Evolutionary conservation across 164 flowering plant species (phyloP).

Genomic region (Stephania yunnanensis): DNA sequence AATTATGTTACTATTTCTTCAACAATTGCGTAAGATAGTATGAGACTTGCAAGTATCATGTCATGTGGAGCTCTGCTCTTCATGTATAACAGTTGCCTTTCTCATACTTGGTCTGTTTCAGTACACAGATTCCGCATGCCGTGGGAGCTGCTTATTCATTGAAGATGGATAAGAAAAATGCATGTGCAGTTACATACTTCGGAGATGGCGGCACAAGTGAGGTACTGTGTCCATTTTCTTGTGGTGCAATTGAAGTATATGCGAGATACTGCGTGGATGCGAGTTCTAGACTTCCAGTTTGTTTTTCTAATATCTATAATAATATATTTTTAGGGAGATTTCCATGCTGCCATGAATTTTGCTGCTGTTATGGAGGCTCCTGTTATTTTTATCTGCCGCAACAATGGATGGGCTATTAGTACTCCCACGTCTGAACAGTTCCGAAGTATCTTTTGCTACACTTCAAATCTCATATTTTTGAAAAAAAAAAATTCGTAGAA

Average conservation of each 20-base stretch:
- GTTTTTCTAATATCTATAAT: slow-evolving; percentile 18
- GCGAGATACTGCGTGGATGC: neutral
- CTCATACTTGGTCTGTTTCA: slow-evolving; percentile 20
- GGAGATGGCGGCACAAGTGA: slow-evolving; percentile 96
- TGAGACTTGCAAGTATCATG: neutral
- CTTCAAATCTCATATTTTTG: neutral
- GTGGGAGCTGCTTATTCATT: slow-evolving; percentile 96
- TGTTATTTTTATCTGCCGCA: slow-evolving; percentile 84
- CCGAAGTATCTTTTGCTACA: slow-evolving; percentile 45
- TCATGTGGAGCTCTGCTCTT: neutral
- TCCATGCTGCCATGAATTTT: slow-evolving; percentile 91
- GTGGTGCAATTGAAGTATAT: neutral
- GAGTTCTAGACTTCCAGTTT: neutral
- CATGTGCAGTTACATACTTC: slow-evolving; percentile 75
- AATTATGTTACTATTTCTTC: slow-evolving; percentile 83
- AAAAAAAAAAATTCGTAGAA: neutral
- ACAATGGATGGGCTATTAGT: slow-evolving; percentile 98
- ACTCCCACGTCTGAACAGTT: slow-evolving; percentile 88
- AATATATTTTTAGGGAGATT: slow-evolving; percentile 68
- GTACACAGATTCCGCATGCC: slow-evolving; percentile 90
- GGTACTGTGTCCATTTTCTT: slow-evolving; percentile 31
- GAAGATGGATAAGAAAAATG: slow-evolving; percentile 86
- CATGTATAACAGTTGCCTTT: neutral
- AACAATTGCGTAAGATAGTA: slow-evolving; percentile 71
- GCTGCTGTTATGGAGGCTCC: slow-evolving; percentile 92